phyloP scores from a whole-genome alignment of 2,329 filamentous ascomycete species.

The Diplocarpon mali region DNA sequence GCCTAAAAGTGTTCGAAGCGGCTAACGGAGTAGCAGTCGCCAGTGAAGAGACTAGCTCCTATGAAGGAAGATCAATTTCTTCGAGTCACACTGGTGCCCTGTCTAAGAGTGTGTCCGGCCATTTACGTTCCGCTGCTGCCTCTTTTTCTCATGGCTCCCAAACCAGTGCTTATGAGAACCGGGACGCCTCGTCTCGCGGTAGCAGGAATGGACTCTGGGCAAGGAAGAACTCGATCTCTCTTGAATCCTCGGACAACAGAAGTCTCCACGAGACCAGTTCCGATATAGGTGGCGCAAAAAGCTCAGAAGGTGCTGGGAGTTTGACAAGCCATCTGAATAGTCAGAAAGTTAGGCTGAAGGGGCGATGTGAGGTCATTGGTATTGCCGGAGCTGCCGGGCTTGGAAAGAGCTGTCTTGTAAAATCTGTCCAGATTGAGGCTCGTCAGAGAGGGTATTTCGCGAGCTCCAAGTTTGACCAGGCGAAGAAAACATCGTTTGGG shows the following conservation, averaged over 20 bases:
- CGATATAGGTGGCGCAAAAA: conserved; percentile 6
- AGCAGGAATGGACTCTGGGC: conserved; percentile 19
- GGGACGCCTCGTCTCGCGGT: conserved; percentile 10
- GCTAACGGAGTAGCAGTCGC: conserved; percentile 35
- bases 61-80: conserved; percentile 33
- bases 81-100: conserved; percentile 5
- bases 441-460: conserved; percentile 52
- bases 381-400: conserved; percentile 51
- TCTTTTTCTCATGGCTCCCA: conserved; percentile 17
- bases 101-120: conserved; percentile 10
- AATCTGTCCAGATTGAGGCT: conserved; percentile 50
- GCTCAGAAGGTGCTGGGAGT: conserved; percentile 24
- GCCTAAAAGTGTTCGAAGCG: conserved; percentile 22
- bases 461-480: conserved; percentile 54
- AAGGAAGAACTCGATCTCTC: conserved; percentile 19
- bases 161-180: conserved; percentile 17
- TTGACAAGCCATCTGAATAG: conserved; percentile 20
- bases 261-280: conserved; percentile 17
- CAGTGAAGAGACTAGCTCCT: conserved; percentile 47
- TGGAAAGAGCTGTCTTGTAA: conserved; percentile 55
- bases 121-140: conserved; percentile 12
- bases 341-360: conserved; percentile 46
- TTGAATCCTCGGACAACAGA: conserved; percentile 10
- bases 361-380: conserved; percentile 52
- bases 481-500: conserved; percentile 49